Conservation (phyloP, 1,284 basidiomycete species). For the Leccinum proliferum region DNA sequence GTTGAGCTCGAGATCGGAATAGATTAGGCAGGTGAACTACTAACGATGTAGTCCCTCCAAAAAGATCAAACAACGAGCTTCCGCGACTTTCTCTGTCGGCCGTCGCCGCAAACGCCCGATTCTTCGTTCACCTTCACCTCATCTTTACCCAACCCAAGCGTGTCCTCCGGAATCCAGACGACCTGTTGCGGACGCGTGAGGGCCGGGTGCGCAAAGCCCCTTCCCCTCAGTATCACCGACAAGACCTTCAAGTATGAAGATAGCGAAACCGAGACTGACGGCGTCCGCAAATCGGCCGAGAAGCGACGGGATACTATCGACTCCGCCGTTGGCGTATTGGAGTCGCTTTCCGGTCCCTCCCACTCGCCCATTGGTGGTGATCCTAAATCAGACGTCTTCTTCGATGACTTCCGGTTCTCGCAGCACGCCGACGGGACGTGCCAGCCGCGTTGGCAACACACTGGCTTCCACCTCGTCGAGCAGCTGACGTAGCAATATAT, state of each 20-base stretch:
- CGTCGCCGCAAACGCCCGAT: slow-evolving; percentile 51
- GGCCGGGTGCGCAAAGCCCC: slow-evolving; percentile 80
- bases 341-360: slow-evolving; percentile 5
- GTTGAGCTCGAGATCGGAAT: background rate
- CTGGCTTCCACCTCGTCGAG: slow-evolving; percentile 34
- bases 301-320: slow-evolving; percentile 14
- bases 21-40: slow-evolving; percentile 19
- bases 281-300: slow-evolving; percentile 13
- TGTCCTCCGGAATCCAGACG: slow-evolving; percentile 80
- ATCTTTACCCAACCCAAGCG: slow-evolving; percentile 50
- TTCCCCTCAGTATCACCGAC: slow-evolving; percentile 78
- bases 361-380: slow-evolving; percentile 1
- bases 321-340: slow-evolving; percentile 6
- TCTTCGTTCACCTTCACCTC: slow-evolving; percentile 57
- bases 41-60: slow-evolving; percentile 70
- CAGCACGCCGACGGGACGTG: slow-evolving; percentile 10
- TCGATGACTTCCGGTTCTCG: slow-evolving; percentile 24
- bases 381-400: slow-evolving; percentile 3
- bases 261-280: slow-evolving; percentile 23
- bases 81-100: slow-evolving; percentile 37
- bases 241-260: slow-evolving; percentile 41
- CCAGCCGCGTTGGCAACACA: slow-evolving; percentile 50
- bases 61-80: slow-evolving; percentile 74
- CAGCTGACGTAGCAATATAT: slow-evolving; percentile 60
- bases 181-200: slow-evolving; percentile 66